Base-by-base conservation (phyloP, 2,329 filamentous ascomycete genomes). In the Berkeleyomyces basicola region DNA sequence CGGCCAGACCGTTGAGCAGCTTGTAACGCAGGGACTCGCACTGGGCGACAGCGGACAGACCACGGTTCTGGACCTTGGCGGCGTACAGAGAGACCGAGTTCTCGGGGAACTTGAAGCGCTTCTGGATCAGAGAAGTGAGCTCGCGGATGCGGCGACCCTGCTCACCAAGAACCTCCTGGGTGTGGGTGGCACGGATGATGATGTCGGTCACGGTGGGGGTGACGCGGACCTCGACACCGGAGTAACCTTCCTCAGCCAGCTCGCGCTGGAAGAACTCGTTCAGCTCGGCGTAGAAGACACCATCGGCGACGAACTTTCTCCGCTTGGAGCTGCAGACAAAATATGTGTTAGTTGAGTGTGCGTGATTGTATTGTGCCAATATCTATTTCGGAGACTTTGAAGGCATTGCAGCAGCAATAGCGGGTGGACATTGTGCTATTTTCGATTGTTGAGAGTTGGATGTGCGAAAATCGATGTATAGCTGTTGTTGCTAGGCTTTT, bases 211-310 rank as follows among this genome's bases (percentile, higher is more conserved):
- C 93, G 78, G 93, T 99, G 71, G 93, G 93, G 72, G 93, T 99
- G 73, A 99, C 93, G 83, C 95, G 90, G 82, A 99, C 93, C 83
- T 99, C 95, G 78, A 99, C 93, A 77, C 93, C 93, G 64, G 93
- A 99, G 86, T 99, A 99, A 73, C 93, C 93, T 83, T 99, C 95
- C 86, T 99, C 93, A 76, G 93, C 93, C 77, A 99, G 84, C 82
- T 99, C 93, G 79, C 93, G 92, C 86, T 97, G 93, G 90, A 99
- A 99, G 88, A 99, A 99, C 83, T 99, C 93, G 87, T 99, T 99
- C 79, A 99, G 83, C 82, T 99, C 93, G 83, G 93, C 93, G 81
- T 96, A 99, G 89, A 99, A 99, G 75, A 99, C 93, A 86, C 93
- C 93, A 80, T 99, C 93, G 71, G 87, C 88, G 76, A 92, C 87